Evolutionary conservation across 2,329 filamentous ascomycete genomes (phyloP).

Genomic region (Penicillium polonicum): DNA sequence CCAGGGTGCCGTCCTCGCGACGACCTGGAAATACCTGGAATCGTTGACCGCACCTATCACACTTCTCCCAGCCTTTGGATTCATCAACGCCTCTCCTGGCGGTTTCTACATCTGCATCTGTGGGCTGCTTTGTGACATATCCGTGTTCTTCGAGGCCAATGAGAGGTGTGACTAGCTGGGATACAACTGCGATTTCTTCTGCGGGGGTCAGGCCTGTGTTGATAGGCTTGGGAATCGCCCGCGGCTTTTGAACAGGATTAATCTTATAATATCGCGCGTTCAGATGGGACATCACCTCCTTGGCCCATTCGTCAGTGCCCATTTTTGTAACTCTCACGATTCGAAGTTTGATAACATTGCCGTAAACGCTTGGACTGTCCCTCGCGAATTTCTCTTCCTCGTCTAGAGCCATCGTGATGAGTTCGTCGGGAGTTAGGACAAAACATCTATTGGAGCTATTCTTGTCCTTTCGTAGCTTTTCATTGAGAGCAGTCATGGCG

Average conservation of each 20-base stretch:
- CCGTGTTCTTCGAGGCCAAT: slow-evolving; percentile 64
- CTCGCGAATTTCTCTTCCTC: slow-evolving; percentile 75
- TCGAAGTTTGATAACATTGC: slow-evolving; percentile 78
- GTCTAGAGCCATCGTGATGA: slow-evolving; percentile 49
- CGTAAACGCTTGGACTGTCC: slow-evolving; percentile 69
- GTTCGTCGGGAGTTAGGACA: slow-evolving; percentile 44
- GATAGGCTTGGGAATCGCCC: slow-evolving; percentile 52
- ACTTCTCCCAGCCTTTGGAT: slow-evolving; percentile 77
- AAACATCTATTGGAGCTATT: slow-evolving; percentile 34
- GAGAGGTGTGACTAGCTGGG: slow-evolving; percentile 63
- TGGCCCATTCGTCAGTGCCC: slow-evolving; percentile 68
- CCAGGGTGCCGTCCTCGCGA: slow-evolving; percentile 69
- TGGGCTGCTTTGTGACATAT: slow-evolving; percentile 71
- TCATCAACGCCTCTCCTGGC: slow-evolving; percentile 65
- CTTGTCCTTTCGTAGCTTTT: slow-evolving; percentile 35
- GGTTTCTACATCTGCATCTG: slow-evolving; percentile 62
- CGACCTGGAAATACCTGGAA: slow-evolving; percentile 93
- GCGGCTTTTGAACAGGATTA: slow-evolving; percentile 32
- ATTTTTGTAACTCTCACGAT: slow-evolving; percentile 76
- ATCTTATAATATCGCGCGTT: slow-evolving; percentile 39
- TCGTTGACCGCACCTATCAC: slow-evolving; percentile 78
- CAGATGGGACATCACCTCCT: slow-evolving; percentile 53
- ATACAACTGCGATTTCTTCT: slow-evolving; percentile 68
- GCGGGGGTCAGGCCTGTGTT: slow-evolving; percentile 66
- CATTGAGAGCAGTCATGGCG: slow-evolving; percentile 44